These are phyloP conservation scores for Annulohypoxylon stygium DNA, from an alignment of 495 filamentous ascomycete species.

Conservation along the genomic window DNA sequence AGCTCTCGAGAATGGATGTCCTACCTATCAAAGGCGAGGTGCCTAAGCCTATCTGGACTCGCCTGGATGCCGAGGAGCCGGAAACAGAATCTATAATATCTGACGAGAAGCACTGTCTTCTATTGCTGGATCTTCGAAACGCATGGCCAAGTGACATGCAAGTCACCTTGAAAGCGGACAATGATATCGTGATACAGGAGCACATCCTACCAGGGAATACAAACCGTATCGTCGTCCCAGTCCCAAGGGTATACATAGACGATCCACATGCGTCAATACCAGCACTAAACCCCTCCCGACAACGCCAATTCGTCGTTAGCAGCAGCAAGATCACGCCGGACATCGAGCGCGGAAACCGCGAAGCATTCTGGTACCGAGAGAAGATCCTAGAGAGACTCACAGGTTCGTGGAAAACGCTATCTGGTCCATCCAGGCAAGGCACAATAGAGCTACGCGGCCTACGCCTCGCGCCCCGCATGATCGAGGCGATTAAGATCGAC, in stretches of 20 bases:
- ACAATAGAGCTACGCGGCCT: constrained; percentile 80
- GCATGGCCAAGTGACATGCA: constrained; percentile 83
- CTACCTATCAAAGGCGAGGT: constrained; percentile 73
- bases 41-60: constrained; percentile 61
- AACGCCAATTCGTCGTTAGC: constrained; percentile 90
- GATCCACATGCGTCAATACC: constrained; percentile 85
- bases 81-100: constrained; percentile 46
- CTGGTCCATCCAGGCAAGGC: constrained; percentile 69
- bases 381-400: constrained; percentile 78
- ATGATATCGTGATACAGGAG: constrained; percentile 57
- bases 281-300: constrained; percentile 77
- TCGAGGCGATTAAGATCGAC: constrained; percentile 84
- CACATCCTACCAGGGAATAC: constrained; percentile 83
- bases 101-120: constrained; percentile 77
- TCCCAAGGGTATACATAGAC: constrained; percentile 80
- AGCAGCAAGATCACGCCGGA: constrained; percentile 82
- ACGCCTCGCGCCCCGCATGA: constrained; percentile 80
- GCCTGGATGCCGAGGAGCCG: constrained; percentile 39
- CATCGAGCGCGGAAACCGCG: constrained; percentile 79
- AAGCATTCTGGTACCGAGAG: constrained; percentile 94
- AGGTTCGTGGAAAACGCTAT: constrained; percentile 77
- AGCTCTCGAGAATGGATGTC: constrained; percentile 82
- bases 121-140: constrained; percentile 88
- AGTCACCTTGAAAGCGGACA: constrained; percentile 63
- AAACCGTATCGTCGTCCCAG: constrained; percentile 78